These are phyloP conservation scores for Fusarium xyrophilum DNA, from an alignment of 2,329 filamentous ascomycete species.

Conservation along the genomic window DNA sequence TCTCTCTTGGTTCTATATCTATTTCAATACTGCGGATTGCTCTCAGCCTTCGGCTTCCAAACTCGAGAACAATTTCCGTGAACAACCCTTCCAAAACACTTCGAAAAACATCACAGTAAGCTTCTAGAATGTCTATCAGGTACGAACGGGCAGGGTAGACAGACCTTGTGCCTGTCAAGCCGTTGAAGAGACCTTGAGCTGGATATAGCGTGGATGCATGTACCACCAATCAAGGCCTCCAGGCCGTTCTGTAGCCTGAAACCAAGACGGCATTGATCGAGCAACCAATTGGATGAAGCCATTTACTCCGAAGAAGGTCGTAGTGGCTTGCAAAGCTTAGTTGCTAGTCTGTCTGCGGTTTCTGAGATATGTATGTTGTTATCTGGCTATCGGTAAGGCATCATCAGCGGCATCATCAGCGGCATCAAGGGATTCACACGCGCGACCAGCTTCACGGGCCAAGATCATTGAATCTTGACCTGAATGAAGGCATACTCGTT, in stretches of 20 bases:
- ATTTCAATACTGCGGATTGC: no score
- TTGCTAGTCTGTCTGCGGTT: background rate
- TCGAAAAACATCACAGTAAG: rapidly evolving
- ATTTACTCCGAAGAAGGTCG: rapidly evolving
- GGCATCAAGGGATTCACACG: no score
- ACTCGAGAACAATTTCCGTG: background rate
- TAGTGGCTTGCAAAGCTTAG: background rate
- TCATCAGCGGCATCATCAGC: rapidly evolving
- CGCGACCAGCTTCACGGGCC: no score
- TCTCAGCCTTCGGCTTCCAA: background rate
- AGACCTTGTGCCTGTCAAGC: background rate
- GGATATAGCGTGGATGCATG: background rate
- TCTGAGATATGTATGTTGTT: background rate
- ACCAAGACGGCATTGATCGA: background rate
- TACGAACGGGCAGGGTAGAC: rapidly evolving
- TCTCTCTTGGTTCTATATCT: no score
- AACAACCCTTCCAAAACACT: background rate
- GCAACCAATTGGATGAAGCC: rapidly evolving
- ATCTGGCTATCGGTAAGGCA: rapidly evolving
- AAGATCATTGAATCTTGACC: no score
- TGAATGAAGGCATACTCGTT: no score
- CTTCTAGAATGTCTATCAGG: background rate
- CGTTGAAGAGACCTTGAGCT: background rate
- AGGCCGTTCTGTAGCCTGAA: background rate
- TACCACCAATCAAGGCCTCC: background rate